These are phyloP conservation scores for Fusarium anguioides DNA, from an alignment of 2,329 filamentous ascomycete genomes.

Conservation along the genomic window DNA sequence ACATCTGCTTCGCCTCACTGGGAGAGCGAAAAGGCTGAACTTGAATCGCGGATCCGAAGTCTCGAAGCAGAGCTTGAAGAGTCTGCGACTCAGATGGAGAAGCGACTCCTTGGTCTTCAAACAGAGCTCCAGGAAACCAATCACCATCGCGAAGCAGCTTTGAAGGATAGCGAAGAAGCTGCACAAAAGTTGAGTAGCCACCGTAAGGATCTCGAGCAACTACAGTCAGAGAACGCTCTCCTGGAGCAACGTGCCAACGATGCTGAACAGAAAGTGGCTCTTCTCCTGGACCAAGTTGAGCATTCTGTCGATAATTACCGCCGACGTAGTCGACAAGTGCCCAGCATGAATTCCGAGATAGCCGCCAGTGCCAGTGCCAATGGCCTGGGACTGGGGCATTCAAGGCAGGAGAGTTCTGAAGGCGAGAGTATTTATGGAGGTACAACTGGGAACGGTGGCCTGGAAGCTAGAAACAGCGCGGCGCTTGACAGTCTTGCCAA, in stretches of 20 bases:
- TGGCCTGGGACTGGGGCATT: slow-evolving; percentile 55
- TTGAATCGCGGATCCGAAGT: slow-evolving; percentile 75
- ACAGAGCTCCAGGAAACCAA: slow-evolving; percentile 74
- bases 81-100: slow-evolving; percentile 76
- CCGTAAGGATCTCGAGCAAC: slow-evolving; percentile 78
- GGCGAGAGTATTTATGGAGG: slow-evolving; percentile 72
- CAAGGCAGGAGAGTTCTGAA: slow-evolving; percentile 67
- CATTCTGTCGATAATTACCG: slow-evolving; percentile 94
- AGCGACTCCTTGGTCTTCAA: slow-evolving; percentile 74
- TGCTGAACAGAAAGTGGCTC: slow-evolving; percentile 91
- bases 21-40: slow-evolving; percentile 76
- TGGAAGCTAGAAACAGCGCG: slow-evolving; percentile 66
- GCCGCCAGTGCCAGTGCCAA: slow-evolving; percentile 48
- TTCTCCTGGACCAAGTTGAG: slow-evolving; percentile 94
- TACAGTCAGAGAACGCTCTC: slow-evolving; percentile 83
- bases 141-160: slow-evolving; percentile 75
- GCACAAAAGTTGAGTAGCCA: slow-evolving; percentile 68
- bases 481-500: slow-evolving; percentile 91
- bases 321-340: slow-evolving; percentile 73
- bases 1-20: slow-evolving; percentile 68
- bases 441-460: slow-evolving; percentile 43
- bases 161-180: slow-evolving; percentile 64
- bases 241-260: slow-evolving; percentile 88
- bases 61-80: slow-evolving; percentile 76
- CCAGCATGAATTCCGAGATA: slow-evolving; percentile 63